Evolutionary conservation across 1,284 basidiomycete species (phyloP).

Genomic region (Ganoderma sp.): DNA sequence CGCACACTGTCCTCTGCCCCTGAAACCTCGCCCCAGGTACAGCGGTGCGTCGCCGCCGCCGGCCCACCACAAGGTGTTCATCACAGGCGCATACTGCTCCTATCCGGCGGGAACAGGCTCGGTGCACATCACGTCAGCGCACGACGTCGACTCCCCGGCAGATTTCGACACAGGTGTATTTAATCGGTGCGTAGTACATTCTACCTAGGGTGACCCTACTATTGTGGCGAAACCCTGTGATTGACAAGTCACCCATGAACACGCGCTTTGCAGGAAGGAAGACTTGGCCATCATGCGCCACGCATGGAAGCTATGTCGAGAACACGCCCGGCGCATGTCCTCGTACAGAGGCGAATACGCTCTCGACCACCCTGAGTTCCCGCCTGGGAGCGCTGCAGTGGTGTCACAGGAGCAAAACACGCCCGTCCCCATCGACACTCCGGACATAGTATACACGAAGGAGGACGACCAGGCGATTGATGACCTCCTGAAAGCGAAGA

Average conservation of each 20-base stretch:
- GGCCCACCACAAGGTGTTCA: constrained; percentile 8
- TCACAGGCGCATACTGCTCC: constrained; percentile 16
- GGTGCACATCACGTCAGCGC: constrained; percentile 48
- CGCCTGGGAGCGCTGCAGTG: constrained; percentile 50
- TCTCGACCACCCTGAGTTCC: constrained; percentile 55
- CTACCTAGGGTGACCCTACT: not conserved
- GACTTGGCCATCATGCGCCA: constrained; percentile 60
- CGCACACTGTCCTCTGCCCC: no score
- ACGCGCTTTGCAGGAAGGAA: constrained; percentile 31
- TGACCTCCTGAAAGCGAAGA: constrained; percentile 42
- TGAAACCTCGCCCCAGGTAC: not conserved
- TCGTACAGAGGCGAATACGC: constrained; percentile 59
- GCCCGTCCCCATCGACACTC: constrained; percentile 50
- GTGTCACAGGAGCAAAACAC: constrained; percentile 25
- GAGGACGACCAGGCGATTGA: constrained; percentile 63
- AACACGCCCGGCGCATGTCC: constrained; percentile 62
- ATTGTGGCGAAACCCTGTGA: not conserved
- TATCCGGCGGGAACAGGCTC: constrained; percentile 50
- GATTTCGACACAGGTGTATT: constrained; percentile 44
- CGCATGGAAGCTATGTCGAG: constrained; percentile 63
- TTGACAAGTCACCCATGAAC: not conserved
- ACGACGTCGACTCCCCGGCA: constrained; percentile 42
- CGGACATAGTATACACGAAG: constrained; percentile 56
- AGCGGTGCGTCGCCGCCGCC: constrained; percentile 5
- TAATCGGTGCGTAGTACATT: constrained; percentile 6